phyloP scores from a whole-genome alignment of 208 protist species.

The Leishmania guyanensis region DNA sequence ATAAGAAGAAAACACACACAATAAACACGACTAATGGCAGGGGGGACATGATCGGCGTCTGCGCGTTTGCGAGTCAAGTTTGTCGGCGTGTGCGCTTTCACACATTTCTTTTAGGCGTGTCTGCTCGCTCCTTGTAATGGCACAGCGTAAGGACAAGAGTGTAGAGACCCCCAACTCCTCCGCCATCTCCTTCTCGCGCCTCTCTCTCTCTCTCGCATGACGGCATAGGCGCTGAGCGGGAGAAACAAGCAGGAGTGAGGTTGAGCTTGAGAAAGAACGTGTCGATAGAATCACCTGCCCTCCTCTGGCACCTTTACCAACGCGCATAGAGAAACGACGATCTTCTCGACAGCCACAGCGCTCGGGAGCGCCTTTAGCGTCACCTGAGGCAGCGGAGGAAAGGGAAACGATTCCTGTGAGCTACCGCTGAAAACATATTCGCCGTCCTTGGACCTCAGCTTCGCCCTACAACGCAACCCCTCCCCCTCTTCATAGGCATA shows the following conservation, averaged over 20 bases:
- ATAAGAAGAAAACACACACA: slow-evolving; percentile 2
- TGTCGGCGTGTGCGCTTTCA: not conserved
- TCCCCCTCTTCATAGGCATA: not conserved
- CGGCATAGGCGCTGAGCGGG: too few relatives aligned
- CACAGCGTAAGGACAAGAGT: not conserved
- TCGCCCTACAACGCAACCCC: not conserved
- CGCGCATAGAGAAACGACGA: not conserved
- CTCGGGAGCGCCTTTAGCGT: not conserved
- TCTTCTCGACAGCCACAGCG: not conserved
- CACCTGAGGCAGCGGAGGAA: not conserved
- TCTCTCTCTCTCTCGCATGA: too few relatives aligned
- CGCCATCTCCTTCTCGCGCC: too few relatives aligned
- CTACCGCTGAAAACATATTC: not conserved
- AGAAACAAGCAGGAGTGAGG: too few relatives aligned
- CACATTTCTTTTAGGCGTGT: not conserved
- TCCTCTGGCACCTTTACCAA: not conserved
- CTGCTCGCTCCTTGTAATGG: not conserved
- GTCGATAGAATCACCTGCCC: too few relatives aligned
- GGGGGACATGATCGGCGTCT: not conserved
- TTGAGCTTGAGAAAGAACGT: too few relatives aligned
- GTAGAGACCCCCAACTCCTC: not conserved
- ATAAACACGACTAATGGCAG: not conserved
- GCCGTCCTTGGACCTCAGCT: not conserved
- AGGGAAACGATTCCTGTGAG: not conserved
- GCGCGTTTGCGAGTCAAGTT: not conserved